A percentile compares a stretch with the other conserved stretches of the same genome.
These are phyloP conservation scores for Chlorociboria aeruginascens DNA, from an alignment of 495 filamentous ascomycete genomes.

Conservation along the genomic window DNA sequence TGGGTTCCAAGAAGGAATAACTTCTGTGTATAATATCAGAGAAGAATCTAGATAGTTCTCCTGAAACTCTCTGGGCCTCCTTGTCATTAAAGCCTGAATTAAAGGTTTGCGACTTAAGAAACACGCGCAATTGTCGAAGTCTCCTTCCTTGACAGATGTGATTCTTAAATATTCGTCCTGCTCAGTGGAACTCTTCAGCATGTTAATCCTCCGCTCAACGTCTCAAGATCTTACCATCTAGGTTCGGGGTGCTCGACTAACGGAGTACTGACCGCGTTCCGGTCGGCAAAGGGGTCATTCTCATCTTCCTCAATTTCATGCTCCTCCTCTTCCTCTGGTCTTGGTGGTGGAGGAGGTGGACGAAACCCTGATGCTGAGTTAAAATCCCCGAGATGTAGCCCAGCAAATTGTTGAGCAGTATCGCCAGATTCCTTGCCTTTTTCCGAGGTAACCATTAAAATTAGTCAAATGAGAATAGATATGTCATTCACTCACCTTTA, in stretches of 20 bases:
- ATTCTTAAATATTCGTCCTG: too few relatives aligned
- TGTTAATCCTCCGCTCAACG: too few relatives aligned
- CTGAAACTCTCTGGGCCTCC: too few relatives aligned
- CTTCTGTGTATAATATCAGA: too few relatives aligned
- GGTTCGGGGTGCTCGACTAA: constrained; percentile 13
- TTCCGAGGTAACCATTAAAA: constrained; percentile 32
- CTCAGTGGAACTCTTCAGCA: too few relatives aligned
- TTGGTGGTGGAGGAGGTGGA: constrained; percentile 24
- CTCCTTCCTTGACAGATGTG: too few relatives aligned
- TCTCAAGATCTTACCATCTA: constrained; percentile 6
- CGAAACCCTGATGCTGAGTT: constrained; percentile 19
- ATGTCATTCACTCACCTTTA: constrained; percentile 26
- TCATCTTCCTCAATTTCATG: constrained; percentile 47
- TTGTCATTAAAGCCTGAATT: too few relatives aligned
- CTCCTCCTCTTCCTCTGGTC: constrained; percentile 34
- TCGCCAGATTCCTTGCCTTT: constrained; percentile 30
- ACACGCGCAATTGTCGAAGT: too few relatives aligned
- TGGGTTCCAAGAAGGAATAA: too few relatives aligned
- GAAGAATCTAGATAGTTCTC: too few relatives aligned
- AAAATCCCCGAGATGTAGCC: constrained; percentile 11
- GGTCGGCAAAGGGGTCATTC: constrained; percentile 62
- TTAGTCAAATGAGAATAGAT: background rate
- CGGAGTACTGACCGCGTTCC: constrained; percentile 19
- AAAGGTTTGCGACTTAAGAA: too few relatives aligned
- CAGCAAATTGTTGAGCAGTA: constrained; percentile 27